Conservation (phyloP, 2,329 filamentous ascomycete species). For the Ceratocystis smalleyi region DNA sequence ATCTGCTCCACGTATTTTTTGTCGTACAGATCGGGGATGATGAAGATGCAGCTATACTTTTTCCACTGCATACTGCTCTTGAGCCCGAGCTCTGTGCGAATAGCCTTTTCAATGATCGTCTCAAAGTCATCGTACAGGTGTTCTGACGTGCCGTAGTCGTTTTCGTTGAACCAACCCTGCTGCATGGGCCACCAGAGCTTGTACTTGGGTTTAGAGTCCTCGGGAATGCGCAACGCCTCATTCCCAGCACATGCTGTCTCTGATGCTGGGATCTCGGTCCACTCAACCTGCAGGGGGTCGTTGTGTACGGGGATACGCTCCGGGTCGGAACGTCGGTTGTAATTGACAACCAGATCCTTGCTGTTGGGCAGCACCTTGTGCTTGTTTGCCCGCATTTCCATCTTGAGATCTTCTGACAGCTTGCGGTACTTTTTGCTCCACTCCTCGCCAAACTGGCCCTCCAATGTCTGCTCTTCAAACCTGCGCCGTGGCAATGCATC, state of each 20-base stretch:
- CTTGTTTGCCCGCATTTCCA: constrained; percentile 85
- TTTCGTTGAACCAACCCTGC: constrained; percentile 77
- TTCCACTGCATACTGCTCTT: constrained; percentile 65
- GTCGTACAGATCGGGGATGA: constrained; percentile 94
- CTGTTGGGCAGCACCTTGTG: constrained; percentile 92
- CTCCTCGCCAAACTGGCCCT: constrained; percentile 80
- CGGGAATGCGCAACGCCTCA: constrained; percentile 71
- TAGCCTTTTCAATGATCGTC: constrained; percentile 68
- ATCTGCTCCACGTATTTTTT: constrained; percentile 78
- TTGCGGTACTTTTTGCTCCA: constrained; percentile 59
- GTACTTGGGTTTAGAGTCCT: constrained; percentile 77
- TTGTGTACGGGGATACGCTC: constrained; percentile 90
- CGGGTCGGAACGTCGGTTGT: constrained; percentile 68
- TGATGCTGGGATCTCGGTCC: constrained; percentile 51
- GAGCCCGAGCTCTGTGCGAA: constrained; percentile 70
- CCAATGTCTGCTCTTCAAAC: constrained; percentile 43
- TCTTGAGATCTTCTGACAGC: constrained; percentile 74
- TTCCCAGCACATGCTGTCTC: constrained; percentile 34
- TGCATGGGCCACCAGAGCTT: constrained; percentile 86
- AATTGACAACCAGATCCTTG: constrained; percentile 88
- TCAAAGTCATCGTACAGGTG: constrained; percentile 78
- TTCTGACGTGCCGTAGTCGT: constrained; percentile 66
- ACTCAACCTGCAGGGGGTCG: constrained; percentile 82
- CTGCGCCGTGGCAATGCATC: constrained; percentile 62
- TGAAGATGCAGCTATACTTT: constrained; percentile 90